Evolutionary conservation across 139 green algal species (phyloP), one percentile per base, ranked within the genome.

Genomic region (Tetradesmus obliquus): DNA sequence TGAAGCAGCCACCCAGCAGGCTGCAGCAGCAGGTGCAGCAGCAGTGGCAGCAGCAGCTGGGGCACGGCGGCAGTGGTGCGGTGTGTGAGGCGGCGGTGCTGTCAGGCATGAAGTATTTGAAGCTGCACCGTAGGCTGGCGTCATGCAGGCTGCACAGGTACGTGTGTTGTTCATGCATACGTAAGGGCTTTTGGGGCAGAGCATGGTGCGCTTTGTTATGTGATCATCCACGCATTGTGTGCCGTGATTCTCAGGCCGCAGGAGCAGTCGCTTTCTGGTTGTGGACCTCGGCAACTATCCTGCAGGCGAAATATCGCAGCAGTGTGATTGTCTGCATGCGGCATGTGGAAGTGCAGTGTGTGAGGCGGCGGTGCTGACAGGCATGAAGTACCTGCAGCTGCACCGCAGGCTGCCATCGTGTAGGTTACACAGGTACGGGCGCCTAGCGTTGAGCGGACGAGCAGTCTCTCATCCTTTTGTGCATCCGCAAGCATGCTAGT

Each of bases 41-140:
- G 51, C 87, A 85, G 53, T 79, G 79, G 87, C 92, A 92, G 87
- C 69, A 92, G n/a, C 91, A 89, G 74, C 62, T 81, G 22, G 24
- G 84, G 84, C 91, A 84, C 1, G 71, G 54, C 3, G 57, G 72
- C 66, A 55, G 90, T n/a, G 72, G 5, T 79, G 90, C 74, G 9
- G 1, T 20, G 22, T 87, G 72, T 84, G 86, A 81, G 84, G 3
- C 20, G 12, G 76, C n/a, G 6, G 80, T 84, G 79, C 19, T 82
- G 62, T 1, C 60, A 6, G 82, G 79, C 0, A 9, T 82, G 10
- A 80, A 86, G 51, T 19, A 69, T 17, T 4, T 24, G 53, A 22
- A 88, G 76, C 89, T 92, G 55, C 84, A 72, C 9, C 54, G 88
- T 5, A 45, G 88, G 24, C 51, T 92, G 45, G 88, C 80, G 1